Conservation (phyloP, 331 rosid species). For the Quercus phellos region DNA sequence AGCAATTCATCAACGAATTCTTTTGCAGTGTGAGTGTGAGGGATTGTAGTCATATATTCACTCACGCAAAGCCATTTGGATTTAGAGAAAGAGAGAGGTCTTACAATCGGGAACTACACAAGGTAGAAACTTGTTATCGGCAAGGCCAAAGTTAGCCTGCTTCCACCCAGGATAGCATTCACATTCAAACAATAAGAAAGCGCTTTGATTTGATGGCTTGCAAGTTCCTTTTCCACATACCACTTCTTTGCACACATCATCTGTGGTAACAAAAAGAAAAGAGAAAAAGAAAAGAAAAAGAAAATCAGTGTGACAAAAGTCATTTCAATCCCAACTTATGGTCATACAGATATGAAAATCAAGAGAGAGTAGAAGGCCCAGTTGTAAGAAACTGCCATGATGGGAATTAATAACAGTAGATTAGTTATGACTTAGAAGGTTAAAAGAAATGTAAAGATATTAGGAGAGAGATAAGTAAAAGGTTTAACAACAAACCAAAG, state of each 20-base stretch:
- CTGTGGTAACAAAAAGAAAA: constrained; percentile 31
- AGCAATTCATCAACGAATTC: not conserved
- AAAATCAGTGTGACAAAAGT: not conserved
- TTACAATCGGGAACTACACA: constrained; percentile 82
- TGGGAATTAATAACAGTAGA: not conserved
- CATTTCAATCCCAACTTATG: not conserved
- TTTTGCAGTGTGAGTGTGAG: not conserved
- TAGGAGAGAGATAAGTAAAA: not conserved
- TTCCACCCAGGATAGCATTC: constrained; percentile 77
- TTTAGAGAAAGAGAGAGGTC: not conserved
- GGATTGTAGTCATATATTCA: not conserved
- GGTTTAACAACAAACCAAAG: constrained; percentile 42
- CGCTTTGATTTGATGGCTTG: constrained; percentile 46
- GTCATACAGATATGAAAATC: not conserved
- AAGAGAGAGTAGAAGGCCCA: not conserved
- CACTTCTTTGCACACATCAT: constrained; percentile 55
- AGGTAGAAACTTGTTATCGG: constrained; percentile 58
- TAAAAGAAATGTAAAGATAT: not conserved
- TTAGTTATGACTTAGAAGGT: not conserved
- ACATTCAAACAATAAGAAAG: constrained; percentile 52
- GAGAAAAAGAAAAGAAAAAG: not conserved
- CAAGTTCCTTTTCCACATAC: constrained; percentile 84
- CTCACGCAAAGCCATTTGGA: not conserved
- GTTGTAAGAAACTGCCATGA: not conserved
- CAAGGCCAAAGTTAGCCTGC: constrained; percentile 30